phyloP scores from a whole-genome alignment of 1,139 yeast species.

The Yamadazyma diddensiae region DNA sequence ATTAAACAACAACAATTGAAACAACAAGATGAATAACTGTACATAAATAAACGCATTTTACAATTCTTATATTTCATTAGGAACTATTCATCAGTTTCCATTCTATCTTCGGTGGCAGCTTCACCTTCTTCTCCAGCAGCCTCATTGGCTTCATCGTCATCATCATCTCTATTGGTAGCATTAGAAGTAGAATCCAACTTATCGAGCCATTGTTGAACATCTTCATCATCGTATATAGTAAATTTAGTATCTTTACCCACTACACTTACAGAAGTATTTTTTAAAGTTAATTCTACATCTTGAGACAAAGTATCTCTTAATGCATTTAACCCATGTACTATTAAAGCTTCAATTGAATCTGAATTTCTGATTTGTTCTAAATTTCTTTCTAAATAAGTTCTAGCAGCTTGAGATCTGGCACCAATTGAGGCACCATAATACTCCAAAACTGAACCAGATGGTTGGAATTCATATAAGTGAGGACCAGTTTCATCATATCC shows the following conservation, averaged over 20 bases:
- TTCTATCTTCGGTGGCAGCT: constrained; percentile 39
- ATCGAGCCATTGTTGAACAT: constrained; percentile 77
- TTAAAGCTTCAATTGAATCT: constrained; percentile 67
- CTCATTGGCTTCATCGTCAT: constrained; percentile 32
- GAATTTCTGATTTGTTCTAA: constrained; percentile 61
- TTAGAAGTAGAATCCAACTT: constrained; percentile 60
- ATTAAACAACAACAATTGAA: constrained; percentile 29
- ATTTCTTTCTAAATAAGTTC: constrained; percentile 89
- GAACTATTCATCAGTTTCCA: constrained; percentile 52
- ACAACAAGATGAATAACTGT: constrained; percentile 11
- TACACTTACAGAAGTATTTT: constrained; percentile 86
- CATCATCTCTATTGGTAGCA: constrained; percentile 44
- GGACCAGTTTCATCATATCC: constrained; percentile 95
- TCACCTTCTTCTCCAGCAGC: constrained; percentile 16
- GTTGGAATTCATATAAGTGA: constrained; percentile 91
- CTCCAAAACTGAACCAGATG: constrained; percentile 91
- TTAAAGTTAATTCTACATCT: constrained; percentile 82
- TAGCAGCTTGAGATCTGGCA: constrained; percentile 97
- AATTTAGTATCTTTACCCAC: constrained; percentile 81
- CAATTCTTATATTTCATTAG: constrained; percentile 4
- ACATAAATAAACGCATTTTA: constrained; percentile 4
- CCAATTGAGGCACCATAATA: constrained; percentile 95
- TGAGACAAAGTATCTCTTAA: constrained; percentile 91
- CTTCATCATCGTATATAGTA: constrained; percentile 80
- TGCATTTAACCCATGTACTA: constrained; percentile 86